A percentile compares a stretch with the other conserved stretches of the same genome.
phyloP scores from a whole-genome alignment of 495 filamentous ascomycete genomes.

The Penicillium dipodomyicola region DNA sequence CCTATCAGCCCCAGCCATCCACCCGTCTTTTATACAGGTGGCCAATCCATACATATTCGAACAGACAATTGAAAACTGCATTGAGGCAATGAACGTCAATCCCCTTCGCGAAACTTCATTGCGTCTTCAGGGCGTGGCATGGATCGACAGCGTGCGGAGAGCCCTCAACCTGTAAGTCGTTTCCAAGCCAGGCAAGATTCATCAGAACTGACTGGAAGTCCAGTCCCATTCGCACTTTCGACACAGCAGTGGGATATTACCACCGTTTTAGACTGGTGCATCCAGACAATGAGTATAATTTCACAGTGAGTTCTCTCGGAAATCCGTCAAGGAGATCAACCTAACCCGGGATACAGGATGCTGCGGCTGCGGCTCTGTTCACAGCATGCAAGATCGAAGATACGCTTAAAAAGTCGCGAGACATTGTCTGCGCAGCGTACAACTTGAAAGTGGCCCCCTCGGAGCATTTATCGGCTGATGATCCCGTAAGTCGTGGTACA shows the following conservation, averaged over 20 bases:
- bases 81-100: conserved; percentile 52
- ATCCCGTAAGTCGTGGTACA: conserved; percentile 54
- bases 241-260: conserved; percentile 81
- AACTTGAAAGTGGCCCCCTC: conserved; percentile 71
- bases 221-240: conserved; percentile 78
- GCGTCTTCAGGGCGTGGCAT: conserved; percentile 71
- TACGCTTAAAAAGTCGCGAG: conserved; percentile 91
- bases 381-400: conserved; percentile 97
- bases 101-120: conserved; percentile 65
- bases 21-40: conserved; percentile 70
- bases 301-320: conserved; percentile 36
- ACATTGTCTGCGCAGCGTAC: conserved; percentile 86
- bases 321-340: neutral
- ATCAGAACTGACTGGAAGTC: conserved; percentile 11
- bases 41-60: conserved; percentile 67
- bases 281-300: conserved; percentile 67
- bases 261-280: conserved; percentile 84
- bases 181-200: conserved; percentile 8
- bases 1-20: conserved; percentile 49
- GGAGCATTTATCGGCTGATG: conserved; percentile 78
- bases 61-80: conserved; percentile 56
- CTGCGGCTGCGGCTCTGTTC: conserved; percentile 82
- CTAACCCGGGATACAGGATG: conserved; percentile 56
- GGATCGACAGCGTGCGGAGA: conserved; percentile 76
- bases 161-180: conserved; percentile 63